Conservation (phyloP, 148 eudicot genomes). For the Rhododendron mucronatum region DNA sequence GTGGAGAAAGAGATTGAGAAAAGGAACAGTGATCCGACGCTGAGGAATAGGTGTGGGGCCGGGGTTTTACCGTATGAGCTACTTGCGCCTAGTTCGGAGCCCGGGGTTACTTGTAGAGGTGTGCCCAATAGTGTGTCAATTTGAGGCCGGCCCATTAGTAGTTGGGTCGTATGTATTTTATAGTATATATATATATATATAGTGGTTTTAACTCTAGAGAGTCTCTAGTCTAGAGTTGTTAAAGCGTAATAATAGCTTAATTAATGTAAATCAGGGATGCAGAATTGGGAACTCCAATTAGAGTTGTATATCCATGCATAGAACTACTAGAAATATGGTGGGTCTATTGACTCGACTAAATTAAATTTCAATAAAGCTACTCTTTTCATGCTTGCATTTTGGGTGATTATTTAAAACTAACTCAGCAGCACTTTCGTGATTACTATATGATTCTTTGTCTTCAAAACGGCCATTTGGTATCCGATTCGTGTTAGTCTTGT, state of each 20-base stretch:
- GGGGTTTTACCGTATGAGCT: slow-evolving; percentile 93
- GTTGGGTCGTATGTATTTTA: neutral
- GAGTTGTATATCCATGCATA: neutral
- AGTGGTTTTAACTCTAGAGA: neutral
- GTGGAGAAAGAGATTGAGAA: slow-evolving; percentile 75
- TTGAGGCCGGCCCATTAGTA: slow-evolving; percentile 15
- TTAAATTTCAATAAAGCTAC: neutral
- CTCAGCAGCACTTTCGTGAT: neutral
- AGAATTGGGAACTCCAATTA: neutral
- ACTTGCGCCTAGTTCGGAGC: slow-evolving; percentile 76
- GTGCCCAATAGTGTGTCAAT: slow-evolving; percentile 94
- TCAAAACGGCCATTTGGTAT: neutral
- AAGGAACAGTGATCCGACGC: slow-evolving; percentile 49
- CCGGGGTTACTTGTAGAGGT: slow-evolving; percentile 95
- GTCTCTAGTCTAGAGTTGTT: too few relatives aligned
- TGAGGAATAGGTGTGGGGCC: slow-evolving; percentile 93
- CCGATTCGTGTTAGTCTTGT: neutral
- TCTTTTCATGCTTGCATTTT: neutral
- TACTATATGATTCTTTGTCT: neutral
- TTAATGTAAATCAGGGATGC: neutral
- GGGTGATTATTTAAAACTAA: neutral
- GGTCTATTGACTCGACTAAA: neutral
- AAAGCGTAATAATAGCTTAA: neutral
- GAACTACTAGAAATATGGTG: neutral
- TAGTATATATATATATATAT: neutral